Evolutionary conservation across 2,329 filamentous ascomycete species (phyloP), one percentile per base, ranked within the genome.

Genomic region (Trichoderma harzianum): DNA sequence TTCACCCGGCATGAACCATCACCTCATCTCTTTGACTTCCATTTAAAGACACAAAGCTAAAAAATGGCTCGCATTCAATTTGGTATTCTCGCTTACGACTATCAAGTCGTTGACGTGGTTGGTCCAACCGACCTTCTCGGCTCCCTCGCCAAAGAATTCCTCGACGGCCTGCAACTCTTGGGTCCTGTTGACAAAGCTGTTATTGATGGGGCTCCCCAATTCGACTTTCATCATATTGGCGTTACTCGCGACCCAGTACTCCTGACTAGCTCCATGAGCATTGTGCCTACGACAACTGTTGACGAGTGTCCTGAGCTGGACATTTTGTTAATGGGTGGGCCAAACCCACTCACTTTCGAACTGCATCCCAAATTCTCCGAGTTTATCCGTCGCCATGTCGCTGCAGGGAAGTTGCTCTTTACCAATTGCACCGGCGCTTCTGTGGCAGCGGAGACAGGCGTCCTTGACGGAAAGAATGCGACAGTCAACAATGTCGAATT

Each of bases 381-480:
- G 0, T 77, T 83, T 36, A 78, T 83, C 18, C 78, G 74, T 2
- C 72, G 73, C 3, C 82, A 84, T 64, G 79, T 81, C 5, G 77
- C 77, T 3, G 74, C 79, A 55, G 81, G 80, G 0, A 83, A 82
- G 57, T 16, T 77, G 1, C 71, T 83, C 1, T 82, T 82, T 34
- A 78, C 80, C 2, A 83, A 76, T 1, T 84, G 82, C 71, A 84
- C 82, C 0, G 82, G 82, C 0, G 78, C 78, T 1, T 60, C 73
- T 0, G 75, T 81, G 0, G 74, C 80, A 8, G 80, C 80, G 0
- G 55, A 75, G 2, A 77, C 82, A 0, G 83, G 83, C 0, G 76
- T 82, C 7, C 75, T 86, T 0, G 82, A 86, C 67, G 84, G 84
- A 2, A 81, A 75, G 68, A 79, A 73, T 1, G 84, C 84, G 0